phyloP scores from a whole-genome alignment of 78 protist genomes.

The Speleostelium caveatum region DNA sequence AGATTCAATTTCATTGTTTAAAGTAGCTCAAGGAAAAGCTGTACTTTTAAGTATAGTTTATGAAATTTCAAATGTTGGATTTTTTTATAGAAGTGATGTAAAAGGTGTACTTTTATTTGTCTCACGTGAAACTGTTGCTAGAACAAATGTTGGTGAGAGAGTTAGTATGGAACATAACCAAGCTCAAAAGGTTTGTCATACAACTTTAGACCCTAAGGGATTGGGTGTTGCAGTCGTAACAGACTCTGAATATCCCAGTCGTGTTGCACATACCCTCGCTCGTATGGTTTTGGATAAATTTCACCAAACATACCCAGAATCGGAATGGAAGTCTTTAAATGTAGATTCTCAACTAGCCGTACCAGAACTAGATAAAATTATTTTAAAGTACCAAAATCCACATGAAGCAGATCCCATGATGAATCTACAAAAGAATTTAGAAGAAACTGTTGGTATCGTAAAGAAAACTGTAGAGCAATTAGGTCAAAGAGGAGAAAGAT shows the following conservation, averaged over 20 bases:
- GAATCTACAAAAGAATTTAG: constrained; percentile 71
- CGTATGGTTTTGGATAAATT: constrained; percentile 34
- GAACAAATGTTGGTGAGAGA: constrained; percentile 47
- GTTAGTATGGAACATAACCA: constrained; percentile 52
- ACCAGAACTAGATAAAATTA: constrained; percentile 35
- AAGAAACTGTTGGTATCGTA: constrained; percentile 52
- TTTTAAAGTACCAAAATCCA: constrained; percentile 68
- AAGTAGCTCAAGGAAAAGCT: constrained; percentile 44
- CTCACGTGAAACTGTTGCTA: constrained; percentile 64
- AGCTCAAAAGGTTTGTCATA: constrained; percentile 74
- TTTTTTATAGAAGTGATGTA: constrained; percentile 66
- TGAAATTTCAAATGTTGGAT: constrained; percentile 73
- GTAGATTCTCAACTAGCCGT: constrained; percentile 12
- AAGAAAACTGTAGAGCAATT: constrained; percentile 70
- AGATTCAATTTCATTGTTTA: constrained; percentile 63
- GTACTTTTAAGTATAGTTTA: constrained; percentile 52
- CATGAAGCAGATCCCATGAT: constrained; percentile 77
- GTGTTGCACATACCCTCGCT: constrained; percentile 57
- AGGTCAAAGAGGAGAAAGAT: constrained; percentile 71
- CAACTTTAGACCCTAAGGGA: constrained; percentile 21
- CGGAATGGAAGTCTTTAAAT: constrained; percentile 9
- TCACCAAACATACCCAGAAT: constrained; percentile 1
- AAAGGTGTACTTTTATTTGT: constrained; percentile 69
- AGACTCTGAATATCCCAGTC: constrained; percentile 75
- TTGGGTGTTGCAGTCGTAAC: constrained; percentile 65